A percentile compares a stretch with the other conserved stretches of the same genome.
Conservation (phyloP, 192 early-diverging fungal species). For the Podochytrium sp. region DNA sequence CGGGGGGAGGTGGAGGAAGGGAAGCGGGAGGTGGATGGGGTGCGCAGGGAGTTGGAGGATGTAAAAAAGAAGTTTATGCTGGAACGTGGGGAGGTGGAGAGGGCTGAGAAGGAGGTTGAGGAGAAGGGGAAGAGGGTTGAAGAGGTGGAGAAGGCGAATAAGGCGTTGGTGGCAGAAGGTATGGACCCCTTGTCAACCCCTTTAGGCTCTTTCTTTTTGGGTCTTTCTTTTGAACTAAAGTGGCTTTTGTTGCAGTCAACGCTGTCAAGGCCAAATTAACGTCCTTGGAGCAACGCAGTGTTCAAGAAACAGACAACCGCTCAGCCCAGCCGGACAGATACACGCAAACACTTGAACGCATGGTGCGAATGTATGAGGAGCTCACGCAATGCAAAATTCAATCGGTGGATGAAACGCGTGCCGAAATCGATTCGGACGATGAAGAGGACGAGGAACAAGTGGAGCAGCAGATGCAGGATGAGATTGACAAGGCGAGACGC, state of each 20-base stretch:
- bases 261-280: conserved; percentile 9
- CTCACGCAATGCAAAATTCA: conserved; percentile 41
- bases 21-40: too few relatives aligned
- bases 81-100: background rate
- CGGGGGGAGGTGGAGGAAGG: background rate
- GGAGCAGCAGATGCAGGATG: background rate
- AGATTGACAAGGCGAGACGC: conserved; percentile 25
- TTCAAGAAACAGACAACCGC: background rate
- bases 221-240: background rate
- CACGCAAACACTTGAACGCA: conserved; percentile 39
- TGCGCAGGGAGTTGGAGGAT: background rate
- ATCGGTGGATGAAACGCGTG: conserved; percentile 36
- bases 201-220: background rate
- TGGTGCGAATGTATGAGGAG: conserved; percentile 46
- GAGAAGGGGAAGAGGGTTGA: background rate
- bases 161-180: background rate
- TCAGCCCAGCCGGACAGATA: conserved; percentile 35
- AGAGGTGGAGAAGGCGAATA: background rate
- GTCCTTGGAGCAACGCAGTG: background rate
- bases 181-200: background rate
- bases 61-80: background rate
- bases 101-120: background rate
- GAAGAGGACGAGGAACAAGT: conserved; percentile 21
- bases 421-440: conserved; percentile 4
- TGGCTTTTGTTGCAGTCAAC: conserved; percentile 9